Evolutionary conservation across 106 monocot species (phyloP).

Genomic region (Dendrobium chrysotoxum): DNA sequence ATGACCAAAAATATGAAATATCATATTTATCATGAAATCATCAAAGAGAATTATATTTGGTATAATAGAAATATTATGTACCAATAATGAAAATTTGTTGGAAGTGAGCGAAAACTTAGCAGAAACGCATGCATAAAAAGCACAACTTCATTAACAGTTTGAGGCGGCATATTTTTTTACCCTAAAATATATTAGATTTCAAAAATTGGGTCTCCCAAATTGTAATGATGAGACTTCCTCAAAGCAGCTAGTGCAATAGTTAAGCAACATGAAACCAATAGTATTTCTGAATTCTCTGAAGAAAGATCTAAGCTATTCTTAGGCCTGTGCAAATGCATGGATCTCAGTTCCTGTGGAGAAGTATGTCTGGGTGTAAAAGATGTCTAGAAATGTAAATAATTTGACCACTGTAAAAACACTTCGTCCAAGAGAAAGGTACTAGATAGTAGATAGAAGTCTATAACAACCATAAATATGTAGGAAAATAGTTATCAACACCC

Average conservation of each 20-base stretch:
- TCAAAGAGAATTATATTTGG: background rate
- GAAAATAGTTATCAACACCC: background rate
- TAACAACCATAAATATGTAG: background rate
- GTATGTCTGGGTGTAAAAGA: background rate
- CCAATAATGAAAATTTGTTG: background rate
- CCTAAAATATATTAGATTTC: too few relatives aligned
- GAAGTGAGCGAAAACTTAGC: too few relatives aligned
- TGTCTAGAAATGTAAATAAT: background rate
- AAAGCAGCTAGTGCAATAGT: too few relatives aligned
- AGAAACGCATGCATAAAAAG: too few relatives aligned
- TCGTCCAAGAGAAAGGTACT: background rate
- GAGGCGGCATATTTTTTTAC: too few relatives aligned
- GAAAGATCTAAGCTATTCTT: too few relatives aligned
- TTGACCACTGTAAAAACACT: background rate
- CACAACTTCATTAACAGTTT: too few relatives aligned
- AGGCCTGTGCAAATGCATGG: too few relatives aligned
- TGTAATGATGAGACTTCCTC: too few relatives aligned
- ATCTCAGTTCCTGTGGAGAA: background rate
- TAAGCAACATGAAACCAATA: too few relatives aligned
- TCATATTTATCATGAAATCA: background rate
- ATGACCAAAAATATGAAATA: background rate
- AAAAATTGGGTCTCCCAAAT: too few relatives aligned
- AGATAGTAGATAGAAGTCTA: background rate
- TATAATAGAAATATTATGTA: background rate
- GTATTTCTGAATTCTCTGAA: too few relatives aligned